These are phyloP conservation scores for Tirmania nivea DNA, from an alignment of 495 filamentous ascomycete genomes.

Conservation along the genomic window DNA sequence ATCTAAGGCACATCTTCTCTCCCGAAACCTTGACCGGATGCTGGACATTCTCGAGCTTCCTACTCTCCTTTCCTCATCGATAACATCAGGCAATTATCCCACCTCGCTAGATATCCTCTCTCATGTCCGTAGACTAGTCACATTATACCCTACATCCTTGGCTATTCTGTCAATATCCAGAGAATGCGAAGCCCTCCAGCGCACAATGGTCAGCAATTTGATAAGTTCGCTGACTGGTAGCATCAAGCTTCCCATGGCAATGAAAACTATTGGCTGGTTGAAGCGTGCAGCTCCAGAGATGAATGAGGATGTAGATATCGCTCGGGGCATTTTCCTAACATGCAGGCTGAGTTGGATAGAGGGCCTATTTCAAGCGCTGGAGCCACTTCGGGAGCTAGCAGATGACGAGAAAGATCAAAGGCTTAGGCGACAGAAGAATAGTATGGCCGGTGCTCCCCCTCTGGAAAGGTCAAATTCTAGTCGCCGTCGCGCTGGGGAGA, in stretches of 20 bases:
- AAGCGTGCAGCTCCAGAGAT: conserved; percentile 58
- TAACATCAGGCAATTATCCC: conserved; percentile 49
- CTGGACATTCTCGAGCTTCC: conserved; percentile 86
- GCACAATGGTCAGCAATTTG: conserved; percentile 66
- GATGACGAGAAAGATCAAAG: conserved; percentile 37
- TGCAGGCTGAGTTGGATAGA: conserved; percentile 30
- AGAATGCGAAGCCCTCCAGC: conserved; percentile 76
- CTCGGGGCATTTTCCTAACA: conserved; percentile 17
- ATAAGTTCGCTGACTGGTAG: conserved; percentile 58
- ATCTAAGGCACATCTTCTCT: conserved; percentile 64
- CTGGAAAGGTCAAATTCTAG: conserved; percentile 13
- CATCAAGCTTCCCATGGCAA: conserved; percentile 72
- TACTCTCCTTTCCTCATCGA: conserved; percentile 54
- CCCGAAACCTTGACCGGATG: conserved; percentile 69
- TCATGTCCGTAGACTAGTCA: conserved; percentile 76
- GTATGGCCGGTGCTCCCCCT: conserved; percentile 5
- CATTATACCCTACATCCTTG: conserved; percentile 56
- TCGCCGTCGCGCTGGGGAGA: conserved; percentile 11
- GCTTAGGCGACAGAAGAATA: conserved; percentile 58
- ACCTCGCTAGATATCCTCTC: conserved; percentile 77
- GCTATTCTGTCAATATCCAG: conserved; percentile 48
- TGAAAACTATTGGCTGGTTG: conserved; percentile 83
- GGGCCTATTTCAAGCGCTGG: conserved; percentile 42
- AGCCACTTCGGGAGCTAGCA: conserved; percentile 69
- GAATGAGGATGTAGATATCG: conserved; percentile 23